Percentiles rank a stretch among this genome's conserved stretches.
Conservation (phyloP, 495 filamentous ascomycete species). For the Hyaloscypha finlandica region DNA sequence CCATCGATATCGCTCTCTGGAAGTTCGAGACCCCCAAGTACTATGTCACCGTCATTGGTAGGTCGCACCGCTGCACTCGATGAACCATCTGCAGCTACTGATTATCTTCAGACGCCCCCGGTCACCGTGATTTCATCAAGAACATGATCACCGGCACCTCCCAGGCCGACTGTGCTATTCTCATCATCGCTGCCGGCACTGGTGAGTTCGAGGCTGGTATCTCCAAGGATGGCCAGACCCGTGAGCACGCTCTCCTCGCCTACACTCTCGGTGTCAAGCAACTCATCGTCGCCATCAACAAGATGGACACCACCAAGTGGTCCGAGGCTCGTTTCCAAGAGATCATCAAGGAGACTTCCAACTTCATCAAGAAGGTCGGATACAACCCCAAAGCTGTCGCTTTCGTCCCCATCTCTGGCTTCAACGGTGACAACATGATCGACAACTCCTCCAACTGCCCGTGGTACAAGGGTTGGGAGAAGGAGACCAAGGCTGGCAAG, state of each 20-base stretch:
- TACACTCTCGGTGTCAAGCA: constrained; percentile 99
- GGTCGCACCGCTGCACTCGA: constrained; percentile 32
- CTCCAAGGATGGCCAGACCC: constrained; percentile 99
- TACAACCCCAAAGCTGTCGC: constrained; percentile 98
- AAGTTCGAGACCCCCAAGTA: constrained; percentile 99
- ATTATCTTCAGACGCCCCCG: constrained; percentile 76
- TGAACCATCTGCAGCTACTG: constrained; percentile 23
- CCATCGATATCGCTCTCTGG: constrained; percentile 99
- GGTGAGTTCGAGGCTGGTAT: constrained; percentile 99
- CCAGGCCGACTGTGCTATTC: constrained; percentile 99
- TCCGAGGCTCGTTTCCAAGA: constrained; percentile 93
- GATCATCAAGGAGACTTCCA: constrained; percentile 99
- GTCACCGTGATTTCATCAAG: constrained; percentile 99
- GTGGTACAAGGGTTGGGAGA: constrained; percentile 99
- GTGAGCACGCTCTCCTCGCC: constrained; percentile 99
- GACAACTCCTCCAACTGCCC: constrained; percentile 89
- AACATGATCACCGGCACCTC: constrained; percentile 99
- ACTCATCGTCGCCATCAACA: constrained; percentile 99
- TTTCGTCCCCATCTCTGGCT: constrained; percentile 99
- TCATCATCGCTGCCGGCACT: constrained; percentile 99
- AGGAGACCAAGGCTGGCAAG: constrained; percentile 96
- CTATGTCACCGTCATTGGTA: constrained; percentile 99
- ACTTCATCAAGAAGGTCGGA: constrained; percentile 99
- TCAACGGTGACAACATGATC: constrained; percentile 99
- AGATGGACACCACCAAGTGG: constrained; percentile 99